phyloP scores from a whole-genome alignment of 1,139 yeast species.

The Yamadazyma friedrichii region DNA sequence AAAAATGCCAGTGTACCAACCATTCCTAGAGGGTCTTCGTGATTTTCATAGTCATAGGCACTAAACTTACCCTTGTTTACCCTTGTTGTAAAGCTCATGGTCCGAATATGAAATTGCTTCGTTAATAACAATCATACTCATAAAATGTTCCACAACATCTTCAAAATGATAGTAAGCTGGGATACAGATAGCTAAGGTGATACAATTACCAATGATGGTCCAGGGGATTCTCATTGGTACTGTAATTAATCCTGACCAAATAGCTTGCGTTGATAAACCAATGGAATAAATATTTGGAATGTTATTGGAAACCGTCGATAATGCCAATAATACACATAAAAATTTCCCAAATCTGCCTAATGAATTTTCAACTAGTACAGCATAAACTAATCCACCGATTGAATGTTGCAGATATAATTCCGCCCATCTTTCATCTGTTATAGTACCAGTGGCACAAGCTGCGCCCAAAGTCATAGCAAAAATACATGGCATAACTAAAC shows the following conservation, averaged over 20 bases:
- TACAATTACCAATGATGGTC: conserved; percentile 74
- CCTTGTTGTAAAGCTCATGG: conserved; percentile 72
- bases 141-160: conserved; percentile 74
- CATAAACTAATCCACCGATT: conserved; percentile 66
- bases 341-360: conserved; percentile 88
- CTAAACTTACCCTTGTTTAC: conserved; percentile 54
- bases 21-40: conserved; percentile 69
- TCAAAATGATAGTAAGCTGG: conserved; percentile 81
- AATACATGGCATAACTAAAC: conserved; percentile 63
- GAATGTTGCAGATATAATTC: conserved; percentile 49
- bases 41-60: conserved; percentile 63
- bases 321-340: conserved; percentile 77
- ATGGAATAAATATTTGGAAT: conserved; percentile 91
- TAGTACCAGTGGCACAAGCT: conserved; percentile 69
- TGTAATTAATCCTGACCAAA: conserved; percentile 68
- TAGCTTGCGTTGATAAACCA: conserved; percentile 80
- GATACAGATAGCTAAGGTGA: conserved; percentile 80
- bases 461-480: conserved; percentile 81
- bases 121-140: conserved; percentile 88
- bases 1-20: conserved; percentile 79
- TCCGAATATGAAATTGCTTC: conserved; percentile 69
- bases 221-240: conserved; percentile 82
- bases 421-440: conserved; percentile 42
- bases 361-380: conserved; percentile 72
- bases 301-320: conserved; percentile 86